Conservation (phyloP, 345 rosid species). For the Brassica napus region DNA sequence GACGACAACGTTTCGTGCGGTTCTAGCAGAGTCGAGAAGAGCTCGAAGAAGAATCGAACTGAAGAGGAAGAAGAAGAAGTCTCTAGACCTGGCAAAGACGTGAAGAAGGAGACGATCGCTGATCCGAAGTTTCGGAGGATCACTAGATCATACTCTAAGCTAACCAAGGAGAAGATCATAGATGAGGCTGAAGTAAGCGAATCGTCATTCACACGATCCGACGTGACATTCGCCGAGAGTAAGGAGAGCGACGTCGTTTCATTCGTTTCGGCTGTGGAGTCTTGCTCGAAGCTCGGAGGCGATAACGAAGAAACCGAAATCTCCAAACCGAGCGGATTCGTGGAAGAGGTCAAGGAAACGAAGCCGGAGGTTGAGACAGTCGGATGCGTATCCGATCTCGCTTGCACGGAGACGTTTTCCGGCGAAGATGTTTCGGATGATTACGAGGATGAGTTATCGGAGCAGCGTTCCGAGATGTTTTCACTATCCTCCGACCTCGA, state of each 20-base stretch:
- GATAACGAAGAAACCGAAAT: conserved; percentile 39
- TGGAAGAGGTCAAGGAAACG: too few species aligned
- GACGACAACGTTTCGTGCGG: conserved; percentile 51
- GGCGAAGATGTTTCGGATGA: conserved; percentile 54
- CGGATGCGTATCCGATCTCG: conserved; percentile 56
- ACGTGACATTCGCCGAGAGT: conserved; percentile 43
- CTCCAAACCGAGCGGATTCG: conserved; percentile 41
- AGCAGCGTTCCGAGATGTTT: conserved; percentile 27
- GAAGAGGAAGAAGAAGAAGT: conserved; percentile 39
- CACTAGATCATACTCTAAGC: conserved; percentile 46
- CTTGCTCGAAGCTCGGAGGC: conserved; percentile 38
- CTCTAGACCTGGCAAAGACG: conserved; percentile 28
- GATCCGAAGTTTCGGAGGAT: conserved; percentile 47
- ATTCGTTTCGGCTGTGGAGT: conserved; percentile 40
- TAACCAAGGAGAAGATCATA: conserved; percentile 39
- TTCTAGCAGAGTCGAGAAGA: conserved; percentile 46
- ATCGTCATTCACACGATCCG: conserved; percentile 49
- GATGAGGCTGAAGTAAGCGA: conserved; percentile 55
- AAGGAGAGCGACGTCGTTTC: conserved; percentile 48
- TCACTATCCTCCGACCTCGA: conserved; percentile 55
- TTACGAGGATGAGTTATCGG: conserved; percentile 48
- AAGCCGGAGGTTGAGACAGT: conserved; percentile 41
- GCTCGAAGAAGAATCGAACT: conserved; percentile 46
- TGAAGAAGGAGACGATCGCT: conserved; percentile 30
- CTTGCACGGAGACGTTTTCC: conserved; percentile 65